Conservation (phyloP, 495 filamentous ascomycete genomes). For the Neurospora sp. region DNA sequence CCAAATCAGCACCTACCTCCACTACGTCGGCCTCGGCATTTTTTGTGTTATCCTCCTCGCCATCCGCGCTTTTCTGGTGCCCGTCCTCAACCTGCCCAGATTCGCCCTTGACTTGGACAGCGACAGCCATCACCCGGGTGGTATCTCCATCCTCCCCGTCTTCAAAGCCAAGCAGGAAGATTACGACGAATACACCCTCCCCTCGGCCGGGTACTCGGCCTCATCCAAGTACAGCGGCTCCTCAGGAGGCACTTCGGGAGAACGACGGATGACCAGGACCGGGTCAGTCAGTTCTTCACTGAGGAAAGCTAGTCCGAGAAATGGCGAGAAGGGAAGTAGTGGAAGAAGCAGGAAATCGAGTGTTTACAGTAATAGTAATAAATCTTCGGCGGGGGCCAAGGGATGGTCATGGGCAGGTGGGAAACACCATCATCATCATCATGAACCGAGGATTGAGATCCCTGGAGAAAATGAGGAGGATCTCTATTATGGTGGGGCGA, state of each 20-base stretch:
- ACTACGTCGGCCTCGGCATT: slow-evolving; percentile 54
- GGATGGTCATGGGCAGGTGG: background rate
- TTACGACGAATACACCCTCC: slow-evolving; percentile 26
- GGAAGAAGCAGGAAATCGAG: slow-evolving; percentile 2
- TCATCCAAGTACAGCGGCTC: slow-evolving; percentile 11
- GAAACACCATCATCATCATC: slow-evolving; percentile 1
- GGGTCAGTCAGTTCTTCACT: slow-evolving; percentile 4
- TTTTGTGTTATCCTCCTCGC: slow-evolving; percentile 51
- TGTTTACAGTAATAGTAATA: background rate
- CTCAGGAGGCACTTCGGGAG: background rate
- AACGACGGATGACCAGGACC: slow-evolving; percentile 12
- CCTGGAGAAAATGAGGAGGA: slow-evolving; percentile 23
- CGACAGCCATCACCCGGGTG: background rate
- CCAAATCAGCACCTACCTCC: slow-evolving; percentile 71
- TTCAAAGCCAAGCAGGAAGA: slow-evolving; percentile 39
- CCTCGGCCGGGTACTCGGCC: slow-evolving; percentile 15
- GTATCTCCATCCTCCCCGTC: slow-evolving; percentile 23
- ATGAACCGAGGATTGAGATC: slow-evolving; percentile 34
- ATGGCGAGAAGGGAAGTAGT: slow-evolving; percentile 1
- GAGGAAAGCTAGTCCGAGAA: slow-evolving; percentile 4
- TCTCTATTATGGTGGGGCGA: slow-evolving; percentile 13
- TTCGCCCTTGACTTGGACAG: slow-evolving; percentile 34
- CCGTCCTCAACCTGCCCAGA: slow-evolving; percentile 30
- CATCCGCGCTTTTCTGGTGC: slow-evolving; percentile 49
- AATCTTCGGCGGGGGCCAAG: background rate